These are phyloP conservation scores for Xylaria bambusicola DNA, from an alignment of 495 filamentous ascomycete species.

Conservation along the genomic window DNA sequence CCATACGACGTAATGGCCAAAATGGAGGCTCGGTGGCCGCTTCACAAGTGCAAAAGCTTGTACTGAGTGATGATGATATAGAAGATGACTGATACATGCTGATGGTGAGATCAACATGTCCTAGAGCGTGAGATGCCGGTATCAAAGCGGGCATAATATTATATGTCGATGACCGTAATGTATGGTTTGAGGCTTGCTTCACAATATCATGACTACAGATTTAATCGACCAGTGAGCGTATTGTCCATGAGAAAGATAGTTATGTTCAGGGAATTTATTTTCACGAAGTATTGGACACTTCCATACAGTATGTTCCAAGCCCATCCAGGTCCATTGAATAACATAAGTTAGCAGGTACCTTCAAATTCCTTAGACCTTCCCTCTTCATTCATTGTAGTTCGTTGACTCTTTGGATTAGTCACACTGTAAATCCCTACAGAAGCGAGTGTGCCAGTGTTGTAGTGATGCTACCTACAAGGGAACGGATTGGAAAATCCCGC, in stretches of 20 bases:
- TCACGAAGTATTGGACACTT: neutral
- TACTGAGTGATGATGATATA: slow-evolving; percentile 95
- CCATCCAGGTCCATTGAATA: neutral
- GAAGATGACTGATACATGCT: slow-evolving; percentile 66
- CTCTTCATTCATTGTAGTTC: too few relatives aligned
- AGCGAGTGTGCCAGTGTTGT: too few relatives aligned
- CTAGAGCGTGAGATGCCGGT: neutral
- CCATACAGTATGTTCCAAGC: neutral
- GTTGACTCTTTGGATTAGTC: too few relatives aligned
- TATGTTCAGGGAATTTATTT: neutral
- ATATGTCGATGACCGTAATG: neutral
- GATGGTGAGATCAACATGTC: neutral
- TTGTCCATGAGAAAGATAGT: neutral
- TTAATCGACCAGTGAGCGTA: too few relatives aligned
- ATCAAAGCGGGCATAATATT: neutral
- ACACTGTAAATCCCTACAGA: too few relatives aligned
- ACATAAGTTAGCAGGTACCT: too few relatives aligned
- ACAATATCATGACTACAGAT: too few relatives aligned
- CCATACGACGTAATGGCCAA: slow-evolving; percentile 30
- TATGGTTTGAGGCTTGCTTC: neutral
- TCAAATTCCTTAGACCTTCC: too few relatives aligned
- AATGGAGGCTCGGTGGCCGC: slow-evolving; percentile 22
- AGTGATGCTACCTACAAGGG: too few relatives aligned
- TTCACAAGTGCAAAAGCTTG: slow-evolving; percentile 60
- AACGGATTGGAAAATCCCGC: too few relatives aligned